Percentiles rank a stretch among this genome's conserved stretches.
These are phyloP conservation scores for Lomentospora prolificans DNA, from an alignment of 2,329 filamentous ascomycete genomes.

Conservation along the genomic window DNA sequence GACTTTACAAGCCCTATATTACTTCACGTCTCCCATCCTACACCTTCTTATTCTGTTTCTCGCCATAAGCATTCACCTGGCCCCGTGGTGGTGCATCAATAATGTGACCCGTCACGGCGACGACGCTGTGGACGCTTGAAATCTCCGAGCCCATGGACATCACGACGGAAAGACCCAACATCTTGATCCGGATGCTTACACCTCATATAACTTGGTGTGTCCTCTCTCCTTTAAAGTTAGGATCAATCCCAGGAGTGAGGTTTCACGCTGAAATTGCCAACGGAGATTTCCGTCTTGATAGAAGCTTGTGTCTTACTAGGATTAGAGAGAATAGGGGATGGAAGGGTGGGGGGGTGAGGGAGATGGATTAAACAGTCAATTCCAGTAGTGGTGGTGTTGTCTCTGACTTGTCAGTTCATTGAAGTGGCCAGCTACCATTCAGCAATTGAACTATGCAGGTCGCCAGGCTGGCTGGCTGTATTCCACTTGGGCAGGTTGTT, in stretches of 20 bases:
- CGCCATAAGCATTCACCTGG: slow-evolving; percentile 37
- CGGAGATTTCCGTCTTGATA: neutral
- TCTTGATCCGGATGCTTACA: neutral
- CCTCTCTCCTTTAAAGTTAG: neutral
- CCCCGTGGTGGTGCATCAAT: too few relatives aligned
- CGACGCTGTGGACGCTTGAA: slow-evolving; percentile 26
- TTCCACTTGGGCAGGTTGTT: too few relatives aligned
- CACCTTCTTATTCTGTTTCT: too few relatives aligned
- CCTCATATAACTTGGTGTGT: neutral
- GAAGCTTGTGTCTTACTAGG: neutral
- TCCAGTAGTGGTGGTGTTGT: neutral
- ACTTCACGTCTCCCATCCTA: neutral
- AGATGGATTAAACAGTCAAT: too few relatives aligned
- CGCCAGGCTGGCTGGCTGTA: too few relatives aligned
- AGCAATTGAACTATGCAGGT: too few relatives aligned
- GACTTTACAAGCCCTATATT: too few relatives aligned
- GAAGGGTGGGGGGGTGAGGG: too few relatives aligned
- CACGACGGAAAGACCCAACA: neutral
- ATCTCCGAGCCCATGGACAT: neutral
- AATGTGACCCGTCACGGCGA: slow-evolving; percentile 26
- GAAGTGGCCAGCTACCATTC: too few relatives aligned
- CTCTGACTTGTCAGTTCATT: too few relatives aligned
- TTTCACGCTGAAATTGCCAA: neutral
- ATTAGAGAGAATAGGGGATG: neutral
- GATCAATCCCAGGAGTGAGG: neutral